Evolutionary conservation across 2,329 filamentous ascomycete species (phyloP).

Genomic region (Penicillium occitanis): DNA sequence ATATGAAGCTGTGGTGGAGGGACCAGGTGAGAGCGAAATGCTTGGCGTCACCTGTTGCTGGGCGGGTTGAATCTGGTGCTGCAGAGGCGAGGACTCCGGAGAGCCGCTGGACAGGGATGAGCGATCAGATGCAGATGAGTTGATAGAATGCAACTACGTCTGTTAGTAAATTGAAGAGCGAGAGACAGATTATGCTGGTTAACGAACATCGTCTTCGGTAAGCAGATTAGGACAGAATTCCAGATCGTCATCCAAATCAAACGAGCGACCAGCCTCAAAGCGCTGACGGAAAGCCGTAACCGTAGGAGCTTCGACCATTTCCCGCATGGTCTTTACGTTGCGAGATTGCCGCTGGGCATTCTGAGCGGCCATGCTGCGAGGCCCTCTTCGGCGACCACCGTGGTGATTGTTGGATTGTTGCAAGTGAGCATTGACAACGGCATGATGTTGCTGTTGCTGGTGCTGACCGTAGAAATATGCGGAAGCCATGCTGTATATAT

Average conservation of each 20-base stretch:
- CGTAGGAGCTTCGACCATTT: slow-evolving; percentile 74
- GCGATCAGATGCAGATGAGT: slow-evolving; percentile 84
- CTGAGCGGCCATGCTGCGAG: slow-evolving; percentile 75
- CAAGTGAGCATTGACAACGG: slow-evolving; percentile 55
- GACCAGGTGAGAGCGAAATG: slow-evolving; percentile 65
- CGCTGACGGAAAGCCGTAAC: slow-evolving; percentile 77
- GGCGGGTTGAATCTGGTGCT: slow-evolving; percentile 72
- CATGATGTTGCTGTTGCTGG: slow-evolving; percentile 42
- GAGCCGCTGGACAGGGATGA: slow-evolving; percentile 94
- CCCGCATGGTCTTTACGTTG: slow-evolving; percentile 80
- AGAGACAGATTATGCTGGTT: not conserved
- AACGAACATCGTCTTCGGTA: slow-evolving; percentile 83
- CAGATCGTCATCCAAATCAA: slow-evolving; percentile 93
- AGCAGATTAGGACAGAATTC: slow-evolving; percentile 91
- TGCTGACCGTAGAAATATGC: slow-evolving; percentile 49
- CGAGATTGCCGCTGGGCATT: slow-evolving; percentile 85
- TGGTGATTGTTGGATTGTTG: slow-evolving; percentile 63
- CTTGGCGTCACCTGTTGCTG: slow-evolving; percentile 68
- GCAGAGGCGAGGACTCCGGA: slow-evolving; percentile 84
- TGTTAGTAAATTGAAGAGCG: slow-evolving; percentile 16
- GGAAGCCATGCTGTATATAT: slow-evolving; percentile 26
- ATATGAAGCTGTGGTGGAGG: slow-evolving; percentile 52
- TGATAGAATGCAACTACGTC: slow-evolving; percentile 79
- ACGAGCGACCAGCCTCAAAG: slow-evolving; percentile 88
- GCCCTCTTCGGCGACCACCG: slow-evolving; percentile 78